These are phyloP conservation scores for Scorias spongiosa DNA, from an alignment of 2,329 filamentous ascomycete genomes.

Conservation along the genomic window DNA sequence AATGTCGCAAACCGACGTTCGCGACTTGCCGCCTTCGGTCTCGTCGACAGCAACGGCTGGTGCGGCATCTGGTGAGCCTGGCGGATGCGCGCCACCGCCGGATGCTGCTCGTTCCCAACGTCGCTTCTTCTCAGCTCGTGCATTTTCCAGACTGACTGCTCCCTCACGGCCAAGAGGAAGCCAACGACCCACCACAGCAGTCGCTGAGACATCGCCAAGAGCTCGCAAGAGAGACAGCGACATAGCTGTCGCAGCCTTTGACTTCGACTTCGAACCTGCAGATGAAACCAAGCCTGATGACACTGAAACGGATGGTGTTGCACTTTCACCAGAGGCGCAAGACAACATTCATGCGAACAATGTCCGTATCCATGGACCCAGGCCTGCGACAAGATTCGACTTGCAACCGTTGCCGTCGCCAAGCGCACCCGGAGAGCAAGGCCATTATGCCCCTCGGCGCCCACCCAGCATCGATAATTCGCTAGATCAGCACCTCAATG, in stretches of 20 bases:
- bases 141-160: neutral
- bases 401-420: neutral
- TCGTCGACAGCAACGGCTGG: too few species aligned
- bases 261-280: neutral
- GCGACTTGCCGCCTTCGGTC: too few species aligned
- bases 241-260: constrained; percentile 1
- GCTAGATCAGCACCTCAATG: neutral
- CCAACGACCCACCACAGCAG: too few species aligned
- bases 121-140: neutral
- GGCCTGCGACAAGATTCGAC: neutral
- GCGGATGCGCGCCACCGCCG: too few species aligned
- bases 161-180: too few species aligned
- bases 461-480: neutral
- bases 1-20: too few species aligned
- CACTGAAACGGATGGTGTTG: too few species aligned
- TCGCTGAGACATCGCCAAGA: too few species aligned
- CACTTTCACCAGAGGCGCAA: too few species aligned
- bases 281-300: too few species aligned
- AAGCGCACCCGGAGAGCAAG: neutral
- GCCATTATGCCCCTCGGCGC: neutral
- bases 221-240: too few species aligned
- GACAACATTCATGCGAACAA: neutral
- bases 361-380: neutral
- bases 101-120: neutral
- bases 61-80: too few species aligned